phyloP scores from a whole-genome alignment of 2,329 filamentous ascomycete genomes.

The Talaromyces amestolkiae region DNA sequence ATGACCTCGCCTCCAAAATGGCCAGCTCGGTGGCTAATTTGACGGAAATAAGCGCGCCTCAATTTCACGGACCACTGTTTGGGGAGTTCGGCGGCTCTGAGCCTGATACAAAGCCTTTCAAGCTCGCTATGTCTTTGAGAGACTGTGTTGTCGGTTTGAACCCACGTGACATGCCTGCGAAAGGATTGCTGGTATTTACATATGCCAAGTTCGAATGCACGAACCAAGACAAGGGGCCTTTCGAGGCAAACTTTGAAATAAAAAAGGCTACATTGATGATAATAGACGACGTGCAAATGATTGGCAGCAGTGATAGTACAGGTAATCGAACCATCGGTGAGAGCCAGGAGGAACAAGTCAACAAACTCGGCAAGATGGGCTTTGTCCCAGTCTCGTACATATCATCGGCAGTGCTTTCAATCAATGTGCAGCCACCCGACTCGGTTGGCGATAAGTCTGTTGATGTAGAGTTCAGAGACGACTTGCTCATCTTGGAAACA shows the following conservation, averaged over 20 bases:
- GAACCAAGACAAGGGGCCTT: conserved; percentile 63
- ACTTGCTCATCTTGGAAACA: conserved; percentile 85
- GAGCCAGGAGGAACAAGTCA: conserved; percentile 46
- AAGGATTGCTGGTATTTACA: conserved; percentile 73
- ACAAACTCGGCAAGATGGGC: conserved; percentile 59
- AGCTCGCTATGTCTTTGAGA: conserved; percentile 61
- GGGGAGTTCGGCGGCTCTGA: conserved; percentile 22
- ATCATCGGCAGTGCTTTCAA: conserved; percentile 69
- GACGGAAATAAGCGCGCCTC: conserved; percentile 53
- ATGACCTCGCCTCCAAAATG: conserved; percentile 72
- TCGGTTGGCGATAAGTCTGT: conserved; percentile 63
- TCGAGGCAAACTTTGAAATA: conserved; percentile 65
- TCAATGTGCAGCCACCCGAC: conserved; percentile 59
- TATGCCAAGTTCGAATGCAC: conserved; percentile 70
- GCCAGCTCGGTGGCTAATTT: conserved; percentile 77
- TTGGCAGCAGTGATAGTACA: conserved; percentile 26
- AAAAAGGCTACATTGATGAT: conserved; percentile 80
- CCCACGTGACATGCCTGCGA: conserved; percentile 71
- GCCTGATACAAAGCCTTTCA: conserved; percentile 52
- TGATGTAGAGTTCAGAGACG: conserved; percentile 78
- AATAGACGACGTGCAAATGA: conserved; percentile 64
- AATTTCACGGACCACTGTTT: conserved; percentile 19
- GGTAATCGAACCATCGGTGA: conserved; percentile 27
- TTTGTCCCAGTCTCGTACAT: conserved; percentile 86
- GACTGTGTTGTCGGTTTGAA: conserved; percentile 85